Base-by-base conservation (phyloP, 192 early-diverging fungal genomes). In the Glomus cerebriforme region DNA sequence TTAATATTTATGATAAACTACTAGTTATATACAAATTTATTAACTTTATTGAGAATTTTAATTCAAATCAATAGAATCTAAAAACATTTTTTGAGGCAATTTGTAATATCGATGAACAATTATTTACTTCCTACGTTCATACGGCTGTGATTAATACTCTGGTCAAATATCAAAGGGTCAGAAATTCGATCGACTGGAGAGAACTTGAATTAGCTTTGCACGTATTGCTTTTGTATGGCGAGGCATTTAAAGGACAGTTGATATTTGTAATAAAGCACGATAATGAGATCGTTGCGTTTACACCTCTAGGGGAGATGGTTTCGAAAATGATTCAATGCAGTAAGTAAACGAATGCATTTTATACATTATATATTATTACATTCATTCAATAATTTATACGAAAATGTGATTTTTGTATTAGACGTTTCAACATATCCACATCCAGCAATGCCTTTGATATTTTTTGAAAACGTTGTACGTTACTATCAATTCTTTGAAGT, bases 151-250 rank as follows among this genome's bases (percentile, higher is more conserved):
- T 84, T 24, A 82, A 79, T 2, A 92, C 89, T 0, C 85, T 95
- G 59, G 88, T 89, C n/a, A 87, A 87, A 31, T 90, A 88, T 80
- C 81, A 76, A n/a, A 83, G 81, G 32, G 37, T 59, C 37, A 82
- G 81, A 58, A 86, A 82, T n/a, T 83, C 88, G 24, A 70, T 87
- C 70, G 85, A 87, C 76, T 96, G 94, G 94, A 86, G 89, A 19
- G 92, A 95, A 43, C 85, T 92, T 22, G 94, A 96, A 78, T 85
- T 95, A 39, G 89, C 90, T 43, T 82, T 96, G 32, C 89, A 96
- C 77, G 77, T 94, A 13, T 73, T 96, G 4, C 92, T 91, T 73
- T 87, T 93, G n/a, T 92, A 90, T 79, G 90, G 89, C 17, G 92
- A 94, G 71, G 87, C 89, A 59, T 85, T 89, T 60, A 91, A 89